These are phyloP conservation scores for Helichrysum umbraculigerum DNA, from an alignment of 129 eudicot species.

Conservation along the genomic window DNA sequence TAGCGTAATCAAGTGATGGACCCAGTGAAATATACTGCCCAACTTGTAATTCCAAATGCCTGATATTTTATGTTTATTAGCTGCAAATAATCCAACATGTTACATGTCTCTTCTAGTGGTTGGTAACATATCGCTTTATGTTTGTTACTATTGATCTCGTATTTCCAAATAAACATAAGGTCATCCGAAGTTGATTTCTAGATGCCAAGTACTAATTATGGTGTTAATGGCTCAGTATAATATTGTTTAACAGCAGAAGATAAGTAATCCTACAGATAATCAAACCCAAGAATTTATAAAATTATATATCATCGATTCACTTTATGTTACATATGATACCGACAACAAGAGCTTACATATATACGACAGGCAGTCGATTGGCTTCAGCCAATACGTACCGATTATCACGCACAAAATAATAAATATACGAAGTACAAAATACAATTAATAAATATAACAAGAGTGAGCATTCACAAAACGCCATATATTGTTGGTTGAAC, in stretches of 20 bases:
- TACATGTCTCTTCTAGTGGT: neutral
- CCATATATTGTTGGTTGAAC: too few species aligned
- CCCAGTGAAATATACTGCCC: neutral
- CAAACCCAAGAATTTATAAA: neutral
- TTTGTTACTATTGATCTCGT: neutral
- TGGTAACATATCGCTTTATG: neutral
- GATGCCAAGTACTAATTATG: neutral
- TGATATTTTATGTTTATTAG: neutral
- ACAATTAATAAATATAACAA: too few species aligned
- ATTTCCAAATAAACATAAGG: neutral
- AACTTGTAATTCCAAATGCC: neutral
- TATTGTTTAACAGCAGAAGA: neutral
- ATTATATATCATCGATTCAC: neutral
- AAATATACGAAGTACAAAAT: too few species aligned
- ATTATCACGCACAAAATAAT: too few species aligned
- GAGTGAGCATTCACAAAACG: too few species aligned
- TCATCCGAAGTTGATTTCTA: neutral
- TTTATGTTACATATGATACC: neutral
- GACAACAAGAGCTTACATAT: neutral
- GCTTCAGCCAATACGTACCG: too few species aligned
- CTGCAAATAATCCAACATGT: neutral
- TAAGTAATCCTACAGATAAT: too few species aligned
- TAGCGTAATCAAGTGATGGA: neutral
- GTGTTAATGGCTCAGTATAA: too few species aligned
- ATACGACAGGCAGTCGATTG: too few species aligned